phyloP scores from a whole-genome alignment of 2,329 filamentous ascomycete species.

The Talaromyces sp. region DNA sequence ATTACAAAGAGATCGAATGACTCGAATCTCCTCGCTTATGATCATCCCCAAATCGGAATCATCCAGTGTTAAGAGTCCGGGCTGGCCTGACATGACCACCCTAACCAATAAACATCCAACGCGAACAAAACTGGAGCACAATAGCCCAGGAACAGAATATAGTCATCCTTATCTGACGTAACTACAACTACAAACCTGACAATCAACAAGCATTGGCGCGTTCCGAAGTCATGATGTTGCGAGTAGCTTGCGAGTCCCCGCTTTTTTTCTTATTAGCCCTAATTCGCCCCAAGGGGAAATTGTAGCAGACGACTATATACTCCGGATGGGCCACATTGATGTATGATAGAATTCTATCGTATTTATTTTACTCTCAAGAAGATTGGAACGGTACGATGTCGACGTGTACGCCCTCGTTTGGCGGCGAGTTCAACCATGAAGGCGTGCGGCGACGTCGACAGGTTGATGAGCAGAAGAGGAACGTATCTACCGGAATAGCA shows the following conservation, averaged over 20 bases:
- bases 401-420: neutral
- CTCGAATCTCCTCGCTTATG: neutral
- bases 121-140: neutral
- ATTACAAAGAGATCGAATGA: too few relatives aligned
- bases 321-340: too few relatives aligned
- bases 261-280: constrained; percentile 5
- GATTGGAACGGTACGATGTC: neutral
- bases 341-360: too few relatives aligned
- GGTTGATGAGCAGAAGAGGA: neutral
- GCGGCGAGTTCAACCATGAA: neutral
- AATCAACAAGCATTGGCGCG: neutral
- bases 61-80: too few relatives aligned
- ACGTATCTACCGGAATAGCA: neutral
- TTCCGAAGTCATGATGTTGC: neutral
- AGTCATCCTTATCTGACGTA: too few relatives aligned
- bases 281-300: neutral
- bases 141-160: neutral
- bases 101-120: neutral
- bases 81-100: neutral
- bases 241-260: constrained; percentile 1
- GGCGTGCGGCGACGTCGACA: neutral
- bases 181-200: neutral
- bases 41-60: neutral
- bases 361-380: too few relatives aligned
- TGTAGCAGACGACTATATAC: neutral